phyloP scores from a whole-genome alignment of 495 filamentous ascomycete genomes.

The Emericellopsis terricola region DNA sequence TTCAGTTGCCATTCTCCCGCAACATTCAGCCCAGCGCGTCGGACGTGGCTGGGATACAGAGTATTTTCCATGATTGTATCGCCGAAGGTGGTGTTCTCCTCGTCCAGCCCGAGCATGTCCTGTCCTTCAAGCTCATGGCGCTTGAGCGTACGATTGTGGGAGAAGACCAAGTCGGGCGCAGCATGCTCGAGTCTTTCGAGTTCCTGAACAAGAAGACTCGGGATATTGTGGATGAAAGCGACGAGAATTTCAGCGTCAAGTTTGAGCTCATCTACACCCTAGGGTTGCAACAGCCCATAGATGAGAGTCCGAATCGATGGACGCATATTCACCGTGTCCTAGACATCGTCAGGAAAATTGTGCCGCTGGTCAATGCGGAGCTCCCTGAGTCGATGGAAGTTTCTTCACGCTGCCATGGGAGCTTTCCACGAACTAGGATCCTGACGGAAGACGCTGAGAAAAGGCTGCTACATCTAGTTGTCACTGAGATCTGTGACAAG shows the following conservation, averaged over 20 bases:
- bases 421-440: constrained; percentile 27
- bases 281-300: constrained; percentile 34
- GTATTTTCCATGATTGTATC: constrained; percentile 29
- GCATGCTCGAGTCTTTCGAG: constrained; percentile 20
- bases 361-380: constrained; percentile 5
- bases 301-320: constrained; percentile 44
- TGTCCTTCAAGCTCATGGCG: constrained; percentile 50
- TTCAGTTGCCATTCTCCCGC: constrained; percentile 45
- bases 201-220: constrained; percentile 23
- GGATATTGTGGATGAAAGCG: constrained; percentile 48
- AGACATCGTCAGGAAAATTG: constrained; percentile 16
- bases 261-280: constrained; percentile 54
- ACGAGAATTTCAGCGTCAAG: constrained; percentile 42
- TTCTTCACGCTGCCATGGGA: constrained; percentile 6
- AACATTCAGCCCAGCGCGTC: constrained; percentile 14
- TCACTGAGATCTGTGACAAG: constrained; percentile 15
- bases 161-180: constrained; percentile 9
- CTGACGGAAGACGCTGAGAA: constrained; percentile 17
- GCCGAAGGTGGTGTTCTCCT: constrained; percentile 33
- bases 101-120: constrained; percentile 48
- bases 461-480: constrained; percentile 12
- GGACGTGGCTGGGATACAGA: constrained; percentile 12
- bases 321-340: constrained; percentile 36
- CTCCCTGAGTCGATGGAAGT: constrained; percentile 24
- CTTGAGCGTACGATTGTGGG: constrained; percentile 25